A percentile compares a stretch with the other conserved stretches of the same genome.
These are phyloP conservation scores for Trypanosoma platydactyli DNA, from an alignment of 208 protist genomes.

Conservation along the genomic window DNA sequence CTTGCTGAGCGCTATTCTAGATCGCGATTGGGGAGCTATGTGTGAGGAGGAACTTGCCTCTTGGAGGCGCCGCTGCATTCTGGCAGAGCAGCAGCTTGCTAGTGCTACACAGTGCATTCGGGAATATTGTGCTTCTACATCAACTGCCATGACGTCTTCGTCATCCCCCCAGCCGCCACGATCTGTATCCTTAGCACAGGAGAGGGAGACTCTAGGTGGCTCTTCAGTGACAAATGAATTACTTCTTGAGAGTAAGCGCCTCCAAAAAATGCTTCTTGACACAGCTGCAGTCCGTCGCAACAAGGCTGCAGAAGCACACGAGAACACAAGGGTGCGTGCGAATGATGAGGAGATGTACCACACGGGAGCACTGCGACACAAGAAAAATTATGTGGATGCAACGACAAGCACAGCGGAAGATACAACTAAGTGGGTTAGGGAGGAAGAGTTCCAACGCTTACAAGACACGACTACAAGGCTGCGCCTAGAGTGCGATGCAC, in stretches of 20 bases:
- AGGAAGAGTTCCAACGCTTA: conserved; percentile 2
- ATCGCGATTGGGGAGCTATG: conserved; percentile 4
- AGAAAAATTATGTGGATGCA: not conserved
- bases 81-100: conserved; percentile 25
- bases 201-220: not conserved
- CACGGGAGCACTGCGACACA: not conserved
- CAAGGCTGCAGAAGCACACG: not conserved
- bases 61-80: conserved; percentile 24
- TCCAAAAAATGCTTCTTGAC: not conserved
- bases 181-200: not conserved
- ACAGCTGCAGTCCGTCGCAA: not conserved
- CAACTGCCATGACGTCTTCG: not conserved
- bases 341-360: not conserved
- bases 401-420: conserved; percentile 8
- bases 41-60: conserved; percentile 11
- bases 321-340: not conserved
- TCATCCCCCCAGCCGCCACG: not conserved
- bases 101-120: not conserved
- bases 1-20: conserved; percentile 14
- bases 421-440: not conserved
- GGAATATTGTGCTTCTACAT: not conserved
- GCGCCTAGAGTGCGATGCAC: conserved; percentile 13
- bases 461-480: not conserved
- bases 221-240: not conserved
- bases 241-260: not conserved